phyloP scores from a whole-genome alignment of 2,329 filamentous ascomycete species.

The Didymella pinodella region DNA sequence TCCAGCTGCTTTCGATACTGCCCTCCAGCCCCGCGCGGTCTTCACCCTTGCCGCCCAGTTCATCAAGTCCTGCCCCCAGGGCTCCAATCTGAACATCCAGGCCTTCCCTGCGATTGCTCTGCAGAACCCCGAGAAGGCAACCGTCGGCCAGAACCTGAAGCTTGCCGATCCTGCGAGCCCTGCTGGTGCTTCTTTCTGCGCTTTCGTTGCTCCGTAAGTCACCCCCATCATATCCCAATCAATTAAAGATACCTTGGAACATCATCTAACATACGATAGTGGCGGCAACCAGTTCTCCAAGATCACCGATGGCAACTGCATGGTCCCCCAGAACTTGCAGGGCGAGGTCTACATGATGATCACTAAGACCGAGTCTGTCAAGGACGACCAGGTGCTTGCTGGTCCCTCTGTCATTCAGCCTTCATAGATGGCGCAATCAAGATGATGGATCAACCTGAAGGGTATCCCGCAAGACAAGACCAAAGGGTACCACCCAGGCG shows the following conservation, averaged over 20 bases:
- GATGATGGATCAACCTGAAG: background rate
- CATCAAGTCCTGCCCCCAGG: constrained; percentile 73
- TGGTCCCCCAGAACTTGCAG: constrained; percentile 67
- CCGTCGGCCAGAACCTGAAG: constrained; percentile 50
- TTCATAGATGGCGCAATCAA: constrained; percentile 38
- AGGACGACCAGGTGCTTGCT: constrained; percentile 65
- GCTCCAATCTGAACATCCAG: constrained; percentile 68
- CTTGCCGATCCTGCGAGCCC: constrained; percentile 49
- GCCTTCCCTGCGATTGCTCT: constrained; percentile 67
- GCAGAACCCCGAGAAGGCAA: constrained; percentile 59
- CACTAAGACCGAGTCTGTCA: constrained; percentile 56
- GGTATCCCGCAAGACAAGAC: background rate
- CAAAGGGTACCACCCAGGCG: background rate
- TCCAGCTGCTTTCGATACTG: constrained; percentile 73
- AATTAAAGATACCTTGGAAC: background rate
- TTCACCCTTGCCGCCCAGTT: constrained; percentile 78
- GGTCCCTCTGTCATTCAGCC: constrained; percentile 55
- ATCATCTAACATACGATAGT: constrained; percentile 41
- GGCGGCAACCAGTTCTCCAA: constrained; percentile 60
- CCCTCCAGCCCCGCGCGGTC: constrained; percentile 72
- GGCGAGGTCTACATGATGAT: constrained; percentile 74
- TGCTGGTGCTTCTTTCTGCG: constrained; percentile 65
- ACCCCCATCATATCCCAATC: background rate
- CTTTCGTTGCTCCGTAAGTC: constrained; percentile 68
- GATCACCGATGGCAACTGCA: constrained; percentile 65